A percentile compares a stretch with the other conserved stretches of the same genome.
Conservation (phyloP, 2,329 filamentous ascomycete genomes). For the Cucurbitaria berberidis region DNA sequence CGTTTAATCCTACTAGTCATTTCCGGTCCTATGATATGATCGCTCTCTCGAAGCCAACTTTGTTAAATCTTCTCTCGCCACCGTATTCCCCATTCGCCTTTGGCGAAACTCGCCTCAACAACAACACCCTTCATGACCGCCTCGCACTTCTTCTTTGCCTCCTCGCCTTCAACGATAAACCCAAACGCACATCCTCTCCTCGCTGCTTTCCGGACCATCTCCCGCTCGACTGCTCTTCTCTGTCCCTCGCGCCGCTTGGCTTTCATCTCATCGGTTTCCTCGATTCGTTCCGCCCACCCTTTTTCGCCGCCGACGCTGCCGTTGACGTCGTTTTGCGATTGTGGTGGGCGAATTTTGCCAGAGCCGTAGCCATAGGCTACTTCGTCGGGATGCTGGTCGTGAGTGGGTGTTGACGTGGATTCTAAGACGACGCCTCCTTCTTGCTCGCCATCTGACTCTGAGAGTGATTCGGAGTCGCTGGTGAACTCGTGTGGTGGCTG, state of each 20-base stretch:
- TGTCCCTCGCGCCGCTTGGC: slow-evolving; percentile 59
- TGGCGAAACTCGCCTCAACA: slow-evolving; percentile 66
- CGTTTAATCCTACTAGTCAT: slow-evolving; percentile 6
- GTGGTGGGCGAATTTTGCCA: slow-evolving; percentile 49
- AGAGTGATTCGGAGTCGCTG: slow-evolving; percentile 18
- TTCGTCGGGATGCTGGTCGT: slow-evolving; percentile 10
- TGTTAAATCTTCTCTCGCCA: slow-evolving; percentile 57
- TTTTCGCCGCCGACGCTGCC: slow-evolving; percentile 64
- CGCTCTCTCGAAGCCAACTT: neutral
- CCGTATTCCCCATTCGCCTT: slow-evolving; percentile 65
- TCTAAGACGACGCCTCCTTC: slow-evolving; percentile 23
- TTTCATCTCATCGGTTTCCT: slow-evolving; percentile 60
- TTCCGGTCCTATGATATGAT: neutral
- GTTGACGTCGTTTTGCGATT: slow-evolving; percentile 59
- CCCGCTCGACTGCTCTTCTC: slow-evolving; percentile 56
- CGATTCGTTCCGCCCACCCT: slow-evolving; percentile 59
- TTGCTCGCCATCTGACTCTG: slow-evolving; percentile 24
- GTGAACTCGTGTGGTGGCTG: slow-evolving; percentile 4
- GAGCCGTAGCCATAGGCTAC: slow-evolving; percentile 37
- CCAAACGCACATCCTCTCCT: slow-evolving; percentile 66
- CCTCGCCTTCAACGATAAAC: slow-evolving; percentile 43
- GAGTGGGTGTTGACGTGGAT: neutral
- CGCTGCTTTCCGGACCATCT: slow-evolving; percentile 68
- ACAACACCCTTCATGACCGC: slow-evolving; percentile 65
- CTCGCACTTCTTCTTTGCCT: slow-evolving; percentile 58